Conservation (phyloP, 148 eudicot genomes). For the Pharnaceum exiguum region DNA sequence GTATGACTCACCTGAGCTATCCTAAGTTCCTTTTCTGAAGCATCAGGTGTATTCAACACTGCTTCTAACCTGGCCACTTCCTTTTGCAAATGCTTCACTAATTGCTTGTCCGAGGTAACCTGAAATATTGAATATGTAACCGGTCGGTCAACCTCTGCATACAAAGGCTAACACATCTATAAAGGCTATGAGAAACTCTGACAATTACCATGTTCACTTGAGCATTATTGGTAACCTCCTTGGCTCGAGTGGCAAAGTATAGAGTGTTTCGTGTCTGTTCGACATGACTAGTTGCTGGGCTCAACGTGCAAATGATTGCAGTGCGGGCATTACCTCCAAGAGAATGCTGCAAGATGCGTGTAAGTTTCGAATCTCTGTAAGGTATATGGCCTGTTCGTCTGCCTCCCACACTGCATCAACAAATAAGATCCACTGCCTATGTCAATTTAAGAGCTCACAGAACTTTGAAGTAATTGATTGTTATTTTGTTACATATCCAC, state of each 20-base stretch:
- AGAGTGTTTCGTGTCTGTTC: conserved; percentile 88
- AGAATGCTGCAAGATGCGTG: conserved; percentile 86
- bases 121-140: conserved; percentile 15
- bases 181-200: neutral
- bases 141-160: neutral
- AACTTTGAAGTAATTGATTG: too few relatives aligned
- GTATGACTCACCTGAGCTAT: conserved; percentile 53
- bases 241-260: conserved; percentile 81
- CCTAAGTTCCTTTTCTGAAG: conserved; percentile 64
- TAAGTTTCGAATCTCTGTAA: conserved; percentile 90
- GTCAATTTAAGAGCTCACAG: neutral
- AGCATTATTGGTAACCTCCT: conserved; percentile 92
- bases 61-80: conserved; percentile 93
- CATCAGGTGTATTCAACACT: conserved; percentile 78
- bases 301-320: conserved; percentile 88
- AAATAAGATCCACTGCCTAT: neutral
- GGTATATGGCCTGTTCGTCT: conserved; percentile 87
- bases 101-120: conserved; percentile 90
- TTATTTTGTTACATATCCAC: too few relatives aligned
- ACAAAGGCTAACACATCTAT: neutral
- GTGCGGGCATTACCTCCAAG: conserved; percentile 98
- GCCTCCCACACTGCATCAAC: conserved; percentile 60
- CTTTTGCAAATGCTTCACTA: conserved; percentile 92
- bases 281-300: conserved; percentile 81
- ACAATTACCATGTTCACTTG: conserved; percentile 81